Conservation (phyloP, 768 basidiomycete species). For the Serendipita indica region DNA sequence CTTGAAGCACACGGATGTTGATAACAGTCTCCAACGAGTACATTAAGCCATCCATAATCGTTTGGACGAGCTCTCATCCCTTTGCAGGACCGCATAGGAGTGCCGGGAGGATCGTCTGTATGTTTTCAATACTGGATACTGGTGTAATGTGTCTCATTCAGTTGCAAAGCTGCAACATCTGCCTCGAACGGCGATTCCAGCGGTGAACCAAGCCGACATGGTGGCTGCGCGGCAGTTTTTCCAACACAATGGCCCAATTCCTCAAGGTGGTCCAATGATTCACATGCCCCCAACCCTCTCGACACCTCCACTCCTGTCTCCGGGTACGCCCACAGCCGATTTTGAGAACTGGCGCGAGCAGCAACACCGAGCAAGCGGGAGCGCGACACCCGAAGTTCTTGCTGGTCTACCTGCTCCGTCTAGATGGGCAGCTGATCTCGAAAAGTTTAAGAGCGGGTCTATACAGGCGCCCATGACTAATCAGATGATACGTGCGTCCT, state of each 20-base stretch:
- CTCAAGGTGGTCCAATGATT: background rate
- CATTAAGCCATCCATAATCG: conserved; percentile 15
- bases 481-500: too few relatives aligned
- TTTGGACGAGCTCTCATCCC: background rate
- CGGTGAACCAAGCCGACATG: conserved; percentile 48
- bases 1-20: conserved; percentile 77
- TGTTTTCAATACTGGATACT: background rate
- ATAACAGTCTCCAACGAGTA: conserved; percentile 79
- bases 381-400: background rate
- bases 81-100: conserved; percentile 12
- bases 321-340: background rate
- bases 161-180: conserved; percentile 53
- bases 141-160: background rate
- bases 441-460: too few relatives aligned
- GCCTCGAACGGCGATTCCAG: conserved; percentile 37
- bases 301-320: background rate
- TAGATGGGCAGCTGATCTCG: background rate
- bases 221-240: conserved; percentile 73
- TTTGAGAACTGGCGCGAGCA: background rate
- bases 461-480: too few relatives aligned
- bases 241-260: conserved; percentile 9
- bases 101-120: conserved; percentile 13
- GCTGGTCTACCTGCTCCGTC: background rate
- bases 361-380: background rate
- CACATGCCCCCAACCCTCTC: background rate